A percentile compares a stretch with the other conserved stretches of the same genome.
Evolutionary conservation across 148 eudicot genomes (phyloP).

Genomic region (Rhododendron simsii): DNA sequence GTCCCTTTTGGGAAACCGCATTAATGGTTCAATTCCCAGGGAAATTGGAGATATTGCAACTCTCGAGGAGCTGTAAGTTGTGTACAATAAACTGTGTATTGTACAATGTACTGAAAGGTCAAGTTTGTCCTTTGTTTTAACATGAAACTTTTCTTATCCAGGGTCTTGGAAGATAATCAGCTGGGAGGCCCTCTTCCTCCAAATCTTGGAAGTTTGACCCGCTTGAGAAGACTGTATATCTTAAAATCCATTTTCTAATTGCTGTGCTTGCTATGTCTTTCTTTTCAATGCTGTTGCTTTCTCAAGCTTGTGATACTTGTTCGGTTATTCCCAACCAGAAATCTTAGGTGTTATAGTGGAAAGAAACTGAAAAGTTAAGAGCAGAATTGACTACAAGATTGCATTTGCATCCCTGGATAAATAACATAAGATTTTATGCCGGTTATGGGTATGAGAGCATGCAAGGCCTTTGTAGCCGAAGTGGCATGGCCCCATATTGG

Average conservation of each 20-base stretch:
- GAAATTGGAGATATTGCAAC: conserved; percentile 58
- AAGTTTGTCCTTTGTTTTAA: not conserved
- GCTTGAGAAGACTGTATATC: conserved; percentile 43
- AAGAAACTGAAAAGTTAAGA: not conserved
- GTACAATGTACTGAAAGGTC: not conserved
- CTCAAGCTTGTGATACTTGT: not conserved
- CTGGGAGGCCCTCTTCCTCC: conserved; percentile 50
- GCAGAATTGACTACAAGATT: not conserved
- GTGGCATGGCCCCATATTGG: not conserved
- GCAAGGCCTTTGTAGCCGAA: not conserved
- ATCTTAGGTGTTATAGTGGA: not conserved
- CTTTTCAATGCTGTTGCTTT: not conserved
- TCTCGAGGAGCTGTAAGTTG: conserved; percentile 49
- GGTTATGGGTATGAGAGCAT: not conserved
- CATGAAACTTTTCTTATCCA: conserved; percentile 12
- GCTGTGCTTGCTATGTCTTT: not conserved
- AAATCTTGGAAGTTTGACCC: conserved; percentile 49
- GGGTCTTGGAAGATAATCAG: conserved; percentile 47
- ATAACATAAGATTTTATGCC: conserved; percentile 1
- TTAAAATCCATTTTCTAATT: not conserved
- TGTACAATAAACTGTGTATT: not conserved
- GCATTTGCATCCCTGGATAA: not conserved
- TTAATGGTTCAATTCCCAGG: conserved; percentile 49
- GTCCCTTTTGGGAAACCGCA: conserved; percentile 46
- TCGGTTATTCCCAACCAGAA: not conserved